Base-by-base conservation (phyloP, 2,329 filamentous ascomycete species). In the Neurospora sp. region DNA sequence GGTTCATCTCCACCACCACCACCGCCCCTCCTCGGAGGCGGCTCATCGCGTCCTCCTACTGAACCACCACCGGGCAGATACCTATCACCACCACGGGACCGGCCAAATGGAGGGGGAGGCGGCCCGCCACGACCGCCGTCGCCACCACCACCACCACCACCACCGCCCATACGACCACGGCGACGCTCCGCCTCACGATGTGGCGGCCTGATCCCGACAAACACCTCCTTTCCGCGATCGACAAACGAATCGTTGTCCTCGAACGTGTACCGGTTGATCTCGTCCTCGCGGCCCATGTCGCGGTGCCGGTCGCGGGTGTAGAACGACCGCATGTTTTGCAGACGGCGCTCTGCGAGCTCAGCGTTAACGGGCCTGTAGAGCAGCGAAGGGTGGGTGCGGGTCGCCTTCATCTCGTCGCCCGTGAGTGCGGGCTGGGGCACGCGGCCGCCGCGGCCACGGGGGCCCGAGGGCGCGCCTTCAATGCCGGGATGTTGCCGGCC, bases 211-310 rank as follows among this genome's bases (percentile, higher is more conserved):
- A 90, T 89, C 17, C 87, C 88, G 67, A 87, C 81, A 76, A 90
- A 90, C 43, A 90, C 88, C 77, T 93, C 91, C 17, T 87, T 87
- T 15, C 91, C 91, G 69, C 89, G 85, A 77, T 93, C 91, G 66
- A 93, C 90, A 69, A 93, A 88, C 6, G 80, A 76, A 71, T 89
- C 87, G 0, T 83, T 84, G 70, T 89, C 82, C 78, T 93, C 90
- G 74, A 93, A 93, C 0, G 89, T 90, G 77, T 92, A 93, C 39
- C 91, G 84, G 77, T 91, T 89, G 79, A 87, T 87, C 68, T 87
- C 86, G 68, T 87, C 84, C 68, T 84, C 80, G 72, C 82, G 78
- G 72, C 83, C 84, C 43, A 83, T 75, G 62, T 83, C 80, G 13
- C 82, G 79, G 23, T 78, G 71, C 36, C 76, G 76, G 66, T 84